Percentiles rank a stretch among this genome's conserved stretches.
Evolutionary conservation across 2,329 filamentous ascomycete species (phyloP).

Genomic region (Fusarium sp.): DNA sequence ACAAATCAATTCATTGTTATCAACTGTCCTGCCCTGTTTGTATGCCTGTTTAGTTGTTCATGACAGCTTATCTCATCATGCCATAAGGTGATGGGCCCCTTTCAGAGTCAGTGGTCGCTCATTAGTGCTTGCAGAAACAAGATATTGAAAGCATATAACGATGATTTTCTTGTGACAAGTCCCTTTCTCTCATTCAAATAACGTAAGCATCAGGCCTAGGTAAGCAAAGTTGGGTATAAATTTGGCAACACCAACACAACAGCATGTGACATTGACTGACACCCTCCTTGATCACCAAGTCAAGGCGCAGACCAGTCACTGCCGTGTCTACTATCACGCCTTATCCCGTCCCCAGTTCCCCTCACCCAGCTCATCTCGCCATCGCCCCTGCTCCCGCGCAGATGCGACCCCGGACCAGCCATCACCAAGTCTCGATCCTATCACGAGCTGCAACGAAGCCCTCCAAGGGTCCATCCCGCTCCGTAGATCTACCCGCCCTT

Average conservation of each 20-base stretch:
- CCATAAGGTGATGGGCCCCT: too few species aligned
- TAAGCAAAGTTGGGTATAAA: too few species aligned
- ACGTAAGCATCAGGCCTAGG: too few species aligned
- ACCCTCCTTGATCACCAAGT: neutral
- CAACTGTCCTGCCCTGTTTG: neutral
- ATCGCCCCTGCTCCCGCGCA: constrained; percentile 30
- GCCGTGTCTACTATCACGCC: constrained; percentile 12
- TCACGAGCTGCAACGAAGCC: constrained; percentile 8
- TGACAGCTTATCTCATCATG: too few species aligned
- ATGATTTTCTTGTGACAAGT: too few species aligned
- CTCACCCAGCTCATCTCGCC: constrained; percentile 24
- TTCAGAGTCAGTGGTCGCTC: too few species aligned
- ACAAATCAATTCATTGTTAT: constrained; percentile 4
- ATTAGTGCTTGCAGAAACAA: too few species aligned
- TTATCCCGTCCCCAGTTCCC: constrained; percentile 10
- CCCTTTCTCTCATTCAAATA: too few species aligned
- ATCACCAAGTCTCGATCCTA: constrained; percentile 21
- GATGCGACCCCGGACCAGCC: constrained; percentile 17
- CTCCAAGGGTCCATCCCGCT: constrained; percentile 15
- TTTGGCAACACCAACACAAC: too few species aligned
- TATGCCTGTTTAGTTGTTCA: neutral
- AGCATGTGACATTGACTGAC: neutral
- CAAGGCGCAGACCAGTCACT: neutral
- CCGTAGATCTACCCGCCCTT: constrained; percentile 23
- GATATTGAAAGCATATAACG: too few species aligned